Evolutionary conservation across 345 rosid species (phyloP).

Genomic region (Rhizophora mangle): DNA sequence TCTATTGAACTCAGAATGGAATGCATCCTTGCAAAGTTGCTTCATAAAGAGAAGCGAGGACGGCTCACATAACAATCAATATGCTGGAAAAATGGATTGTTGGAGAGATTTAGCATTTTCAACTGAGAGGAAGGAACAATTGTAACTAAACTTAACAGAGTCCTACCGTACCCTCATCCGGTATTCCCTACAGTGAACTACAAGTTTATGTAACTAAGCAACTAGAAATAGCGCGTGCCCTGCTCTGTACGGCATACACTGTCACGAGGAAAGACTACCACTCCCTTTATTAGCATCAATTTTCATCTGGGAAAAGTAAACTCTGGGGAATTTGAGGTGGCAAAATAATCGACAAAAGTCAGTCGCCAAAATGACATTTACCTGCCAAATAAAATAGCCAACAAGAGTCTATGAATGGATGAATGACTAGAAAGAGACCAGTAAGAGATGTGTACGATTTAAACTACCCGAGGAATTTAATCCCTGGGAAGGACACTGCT

Average conservation of each 20-base stretch:
- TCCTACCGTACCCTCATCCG: constrained; percentile 4
- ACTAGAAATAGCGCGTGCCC: constrained; percentile 7
- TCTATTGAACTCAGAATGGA: too few relatives aligned
- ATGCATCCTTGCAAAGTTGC: too few relatives aligned
- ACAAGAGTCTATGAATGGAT: constrained; percentile 2
- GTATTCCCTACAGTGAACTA: constrained; percentile 14
- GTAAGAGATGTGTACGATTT: background rate
- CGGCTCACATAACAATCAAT: too few relatives aligned
- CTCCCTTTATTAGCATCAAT: constrained; percentile 16
- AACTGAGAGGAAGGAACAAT: background rate
- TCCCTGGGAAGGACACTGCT: constrained; percentile 34
- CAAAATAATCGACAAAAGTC: background rate
- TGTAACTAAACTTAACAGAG: constrained; percentile 7
- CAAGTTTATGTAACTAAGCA: constrained; percentile 8
- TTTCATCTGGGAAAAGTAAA: constrained; percentile 17
- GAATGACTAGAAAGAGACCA: background rate
- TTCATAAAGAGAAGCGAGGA: too few relatives aligned
- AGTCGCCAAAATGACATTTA: background rate
- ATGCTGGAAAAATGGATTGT: background rate
- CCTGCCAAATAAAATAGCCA: constrained; percentile 16
- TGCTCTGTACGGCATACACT: constrained; percentile 13
- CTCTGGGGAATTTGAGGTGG: constrained; percentile 7
- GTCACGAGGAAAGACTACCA: constrained; percentile 1
- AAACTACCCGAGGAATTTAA: constrained; percentile 34
- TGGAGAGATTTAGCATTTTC: background rate